Base-by-base conservation (phyloP, 495 filamentous ascomycete species). In the Oleoguttula mirabilis region DNA sequence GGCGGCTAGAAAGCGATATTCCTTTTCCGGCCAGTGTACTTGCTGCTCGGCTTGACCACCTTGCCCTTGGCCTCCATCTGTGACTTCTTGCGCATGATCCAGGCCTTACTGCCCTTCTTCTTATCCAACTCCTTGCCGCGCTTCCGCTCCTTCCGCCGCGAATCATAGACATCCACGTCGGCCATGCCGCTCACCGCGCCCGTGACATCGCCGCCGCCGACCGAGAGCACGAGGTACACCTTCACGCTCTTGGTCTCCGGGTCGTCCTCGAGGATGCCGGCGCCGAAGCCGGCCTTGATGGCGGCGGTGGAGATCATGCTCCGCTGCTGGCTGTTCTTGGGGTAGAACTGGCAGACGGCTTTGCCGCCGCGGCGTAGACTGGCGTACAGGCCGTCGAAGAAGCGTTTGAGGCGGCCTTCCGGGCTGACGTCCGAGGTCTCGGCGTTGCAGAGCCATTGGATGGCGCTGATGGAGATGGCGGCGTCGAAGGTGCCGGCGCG, bases 401-500 rank as follows among this genome's bases (percentile, higher is more conserved):
- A 98, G 22, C 90, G 70, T 21, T 71, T 66, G 33, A 98, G 57
- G 12, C 92, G 69, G 7, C 80, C 80, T 20, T 79, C 69, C 0
- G 85, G 75, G 8, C 72, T 80, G 7, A 88, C 87, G 14, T 92
- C 84, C 53, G 74, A 80, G 39, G 73, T 78, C 57, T 95, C 92
- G 14, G 87, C 90, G 64, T 94, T 95, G 61, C 90, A 98, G 4
- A 98, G 70, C 90, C 90, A 98, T 60, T 98, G 90, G 21, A 98
- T 82, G 2, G 90, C 90, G 60, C 75, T 82, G 55, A 98, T 95
- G 54, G 77, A 84, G 49, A 98, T 84, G 11, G 90, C 90, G 4
- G 88, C 90, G 62, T 98, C 90, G 59, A 98, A 96, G 0, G 80
- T 74, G 7, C 90, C 90, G 0, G 90, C 72, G 6, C 90, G 80